Conservation (phyloP, 2,329 filamentous ascomycete genomes). For the Ascochyta viciae-villosae region DNA sequence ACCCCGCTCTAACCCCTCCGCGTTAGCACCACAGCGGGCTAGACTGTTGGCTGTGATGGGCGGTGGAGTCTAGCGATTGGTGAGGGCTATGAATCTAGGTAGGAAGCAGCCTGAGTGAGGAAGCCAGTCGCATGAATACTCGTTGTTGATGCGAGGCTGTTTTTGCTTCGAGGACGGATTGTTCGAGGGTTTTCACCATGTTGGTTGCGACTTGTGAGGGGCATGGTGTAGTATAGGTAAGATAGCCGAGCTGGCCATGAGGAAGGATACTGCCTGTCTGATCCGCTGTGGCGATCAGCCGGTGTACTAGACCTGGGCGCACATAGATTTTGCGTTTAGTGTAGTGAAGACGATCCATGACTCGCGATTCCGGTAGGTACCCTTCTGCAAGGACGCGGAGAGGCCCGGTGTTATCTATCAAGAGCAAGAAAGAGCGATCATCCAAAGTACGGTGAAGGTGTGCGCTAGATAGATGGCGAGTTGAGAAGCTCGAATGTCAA, state of each 20-base stretch:
- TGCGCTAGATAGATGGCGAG: background rate
- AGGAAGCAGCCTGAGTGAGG: too few relatives aligned
- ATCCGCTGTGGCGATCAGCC: slow-evolving; percentile 3
- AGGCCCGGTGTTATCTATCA: background rate
- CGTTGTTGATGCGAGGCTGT: too few relatives aligned
- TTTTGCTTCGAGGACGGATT: too few relatives aligned
- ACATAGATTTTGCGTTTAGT: background rate
- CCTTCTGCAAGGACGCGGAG: slow-evolving; percentile 2
- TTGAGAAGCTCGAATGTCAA: background rate
- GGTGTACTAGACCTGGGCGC: background rate
- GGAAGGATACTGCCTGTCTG: background rate
- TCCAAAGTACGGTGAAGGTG: slow-evolving; percentile 13
- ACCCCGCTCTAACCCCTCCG: slow-evolving; percentile 9
- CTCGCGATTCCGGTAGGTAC: background rate
- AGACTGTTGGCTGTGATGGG: slow-evolving; percentile 5
- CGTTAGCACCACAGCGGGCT: slow-evolving; percentile 9
- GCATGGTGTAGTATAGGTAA: too few relatives aligned
- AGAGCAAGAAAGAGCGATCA: background rate
- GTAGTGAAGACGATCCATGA: background rate
- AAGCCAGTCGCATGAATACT: too few relatives aligned
- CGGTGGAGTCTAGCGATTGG: slow-evolving; percentile 5
- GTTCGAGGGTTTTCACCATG: too few relatives aligned
- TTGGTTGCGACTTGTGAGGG: too few relatives aligned
- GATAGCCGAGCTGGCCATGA: background rate
- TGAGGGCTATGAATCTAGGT: background rate